phyloP scores from a whole-genome alignment of 73 alveolate species.

The Effrenium voratum region DNA sequence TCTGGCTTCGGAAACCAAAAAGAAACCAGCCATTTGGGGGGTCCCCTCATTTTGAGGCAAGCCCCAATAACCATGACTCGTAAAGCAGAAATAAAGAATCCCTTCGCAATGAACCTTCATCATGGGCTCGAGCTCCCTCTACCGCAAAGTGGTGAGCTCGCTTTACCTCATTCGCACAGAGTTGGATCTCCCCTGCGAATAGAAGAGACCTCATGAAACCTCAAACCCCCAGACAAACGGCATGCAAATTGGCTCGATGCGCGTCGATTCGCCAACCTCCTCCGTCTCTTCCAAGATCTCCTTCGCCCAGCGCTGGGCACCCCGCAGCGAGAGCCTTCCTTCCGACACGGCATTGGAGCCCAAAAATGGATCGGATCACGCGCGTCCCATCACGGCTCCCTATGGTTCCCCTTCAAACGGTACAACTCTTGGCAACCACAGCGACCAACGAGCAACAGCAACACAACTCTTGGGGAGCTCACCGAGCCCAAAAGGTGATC shows the following conservation, averaged over 20 bases:
- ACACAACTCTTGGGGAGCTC: no score
- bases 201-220: no score
- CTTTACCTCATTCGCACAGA: background rate
- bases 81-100: background rate
- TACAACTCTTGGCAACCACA: no score
- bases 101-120: background rate
- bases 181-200: background rate
- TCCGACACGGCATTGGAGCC: no score
- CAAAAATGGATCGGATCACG: no score
- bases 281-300: conserved; percentile 2
- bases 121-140: background rate
- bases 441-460: no score
- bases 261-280: background rate
- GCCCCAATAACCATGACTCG: background rate
- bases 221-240: background rate
- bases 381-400: no score
- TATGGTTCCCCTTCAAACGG: no score
- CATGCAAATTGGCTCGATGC: background rate
- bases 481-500: no score
- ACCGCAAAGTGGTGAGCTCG: background rate
- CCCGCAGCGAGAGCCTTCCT: background rate
- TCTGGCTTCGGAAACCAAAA: background rate
- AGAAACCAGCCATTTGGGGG: background rate
- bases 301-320: conserved; percentile 30
- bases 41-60: background rate